These are phyloP conservation scores for Hypoxylon sp. DNA, from an alignment of 2,329 filamentous ascomycete genomes.

Conservation along the genomic window DNA sequence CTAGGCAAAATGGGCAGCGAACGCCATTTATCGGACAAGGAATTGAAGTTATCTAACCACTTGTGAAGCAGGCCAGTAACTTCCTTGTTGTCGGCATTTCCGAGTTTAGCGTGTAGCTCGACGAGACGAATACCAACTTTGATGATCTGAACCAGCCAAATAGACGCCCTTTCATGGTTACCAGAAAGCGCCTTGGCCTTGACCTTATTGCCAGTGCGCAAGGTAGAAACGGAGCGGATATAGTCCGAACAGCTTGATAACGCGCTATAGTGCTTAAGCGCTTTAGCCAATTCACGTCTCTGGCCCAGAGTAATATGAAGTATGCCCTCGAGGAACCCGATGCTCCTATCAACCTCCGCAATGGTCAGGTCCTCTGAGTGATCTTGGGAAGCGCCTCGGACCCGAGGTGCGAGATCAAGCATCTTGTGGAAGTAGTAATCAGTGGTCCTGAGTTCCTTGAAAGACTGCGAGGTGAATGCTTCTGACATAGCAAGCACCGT, in stretches of 20 bases:
- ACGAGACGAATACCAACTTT: constrained; percentile 72
- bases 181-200: constrained; percentile 31
- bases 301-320: constrained; percentile 75
- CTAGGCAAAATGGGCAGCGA: constrained; percentile 63
- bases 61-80: constrained; percentile 61
- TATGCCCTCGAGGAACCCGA: constrained; percentile 88
- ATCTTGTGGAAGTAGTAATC: constrained; percentile 85
- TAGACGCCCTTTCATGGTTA: constrained; percentile 51
- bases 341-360: constrained; percentile 81
- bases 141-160: constrained; percentile 79
- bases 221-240: constrained; percentile 53
- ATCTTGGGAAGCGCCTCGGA: constrained; percentile 75
- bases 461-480: constrained; percentile 53
- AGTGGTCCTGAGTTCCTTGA: constrained; percentile 56
- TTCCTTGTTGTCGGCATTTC: constrained; percentile 61
- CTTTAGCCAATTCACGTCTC: constrained; percentile 62
- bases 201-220: constrained; percentile 42
- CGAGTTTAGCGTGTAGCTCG: constrained; percentile 75
- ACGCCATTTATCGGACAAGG: constrained; percentile 57
- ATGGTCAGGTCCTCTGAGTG: constrained; percentile 88
- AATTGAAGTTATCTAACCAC: constrained; percentile 64
- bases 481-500: constrained; percentile 73
- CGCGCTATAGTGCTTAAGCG: constrained; percentile 54
- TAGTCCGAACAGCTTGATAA: constrained; percentile 56
- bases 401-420: constrained; percentile 77